Evolutionary conservation across 768 basidiomycete species (phyloP).

Genomic region (Boletus bicolor): DNA sequence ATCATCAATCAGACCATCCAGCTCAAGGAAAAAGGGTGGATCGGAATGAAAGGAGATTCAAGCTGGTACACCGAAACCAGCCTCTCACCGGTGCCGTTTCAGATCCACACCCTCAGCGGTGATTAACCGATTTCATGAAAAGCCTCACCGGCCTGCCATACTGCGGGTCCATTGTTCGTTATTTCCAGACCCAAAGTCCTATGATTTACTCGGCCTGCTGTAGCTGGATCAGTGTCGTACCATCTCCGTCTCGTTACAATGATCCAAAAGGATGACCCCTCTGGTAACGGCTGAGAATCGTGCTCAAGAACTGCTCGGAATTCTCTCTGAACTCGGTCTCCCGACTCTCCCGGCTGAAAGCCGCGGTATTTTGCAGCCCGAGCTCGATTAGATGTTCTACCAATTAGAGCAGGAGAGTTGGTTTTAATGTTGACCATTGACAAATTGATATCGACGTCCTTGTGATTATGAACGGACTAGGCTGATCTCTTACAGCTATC

Average conservation of each 20-base stretch:
- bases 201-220: background rate
- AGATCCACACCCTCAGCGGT: background rate
- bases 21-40: background rate
- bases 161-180: background rate
- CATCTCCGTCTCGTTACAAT: background rate
- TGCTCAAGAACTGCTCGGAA: background rate
- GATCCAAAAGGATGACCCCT: background rate
- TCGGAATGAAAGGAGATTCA: background rate
- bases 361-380: background rate
- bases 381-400: too few species aligned
- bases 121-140: background rate
- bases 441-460: background rate
- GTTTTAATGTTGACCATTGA: conserved; percentile 7
- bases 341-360: background rate
- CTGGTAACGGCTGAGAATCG: background rate
- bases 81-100: background rate
- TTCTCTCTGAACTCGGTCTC: background rate
- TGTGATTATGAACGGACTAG: background rate
- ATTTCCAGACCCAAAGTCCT: background rate
- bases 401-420: background rate
- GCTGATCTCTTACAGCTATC: conserved; percentile 3
- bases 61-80: background rate
- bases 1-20: too few species aligned
- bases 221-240: background rate
- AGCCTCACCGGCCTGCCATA: background rate